These are phyloP conservation scores for Nyssa sinensis DNA, from an alignment of 148 eudicot genomes.

Conservation along the genomic window DNA sequence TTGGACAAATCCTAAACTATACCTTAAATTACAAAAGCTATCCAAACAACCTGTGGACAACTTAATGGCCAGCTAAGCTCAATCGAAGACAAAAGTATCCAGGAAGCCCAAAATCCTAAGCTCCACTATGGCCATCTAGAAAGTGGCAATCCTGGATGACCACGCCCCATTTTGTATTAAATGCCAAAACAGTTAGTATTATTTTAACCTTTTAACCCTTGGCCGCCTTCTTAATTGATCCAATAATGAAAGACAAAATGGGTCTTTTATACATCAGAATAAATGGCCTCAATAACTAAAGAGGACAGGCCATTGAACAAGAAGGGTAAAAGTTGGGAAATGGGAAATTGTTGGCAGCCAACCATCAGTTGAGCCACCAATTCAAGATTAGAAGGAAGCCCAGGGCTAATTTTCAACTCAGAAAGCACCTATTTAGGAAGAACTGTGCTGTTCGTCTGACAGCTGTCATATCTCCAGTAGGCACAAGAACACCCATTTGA, in stretches of 20 bases:
- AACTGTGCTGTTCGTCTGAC: constrained; percentile 91
- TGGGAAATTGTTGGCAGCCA: not conserved
- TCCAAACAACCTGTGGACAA: not conserved
- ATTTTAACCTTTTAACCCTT: not conserved
- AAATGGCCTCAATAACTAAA: not conserved
- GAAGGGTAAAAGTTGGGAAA: not conserved
- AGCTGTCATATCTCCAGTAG: constrained; percentile 98
- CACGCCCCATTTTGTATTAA: not conserved
- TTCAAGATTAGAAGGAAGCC: not conserved
- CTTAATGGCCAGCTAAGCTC: no score
- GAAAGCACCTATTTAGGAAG: constrained; percentile 83
- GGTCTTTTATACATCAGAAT: not conserved
- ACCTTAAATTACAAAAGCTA: not conserved
- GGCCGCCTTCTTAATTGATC: no score
- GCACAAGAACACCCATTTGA: constrained; percentile 98
- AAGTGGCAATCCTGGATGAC: not conserved
- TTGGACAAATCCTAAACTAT: not conserved
- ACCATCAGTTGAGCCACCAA: not conserved
- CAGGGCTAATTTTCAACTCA: not conserved
- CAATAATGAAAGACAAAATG: not conserved
- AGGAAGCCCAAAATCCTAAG: not conserved
- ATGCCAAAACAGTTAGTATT: not conserved
- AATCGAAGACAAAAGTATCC: not conserved
- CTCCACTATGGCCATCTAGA: not conserved
- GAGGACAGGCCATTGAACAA: constrained; percentile 1